Percentiles rank a stretch among this genome's conserved stretches.
Conservation (phyloP, 2,329 filamentous ascomycete genomes). For the Beauveria bassiana region DNA sequence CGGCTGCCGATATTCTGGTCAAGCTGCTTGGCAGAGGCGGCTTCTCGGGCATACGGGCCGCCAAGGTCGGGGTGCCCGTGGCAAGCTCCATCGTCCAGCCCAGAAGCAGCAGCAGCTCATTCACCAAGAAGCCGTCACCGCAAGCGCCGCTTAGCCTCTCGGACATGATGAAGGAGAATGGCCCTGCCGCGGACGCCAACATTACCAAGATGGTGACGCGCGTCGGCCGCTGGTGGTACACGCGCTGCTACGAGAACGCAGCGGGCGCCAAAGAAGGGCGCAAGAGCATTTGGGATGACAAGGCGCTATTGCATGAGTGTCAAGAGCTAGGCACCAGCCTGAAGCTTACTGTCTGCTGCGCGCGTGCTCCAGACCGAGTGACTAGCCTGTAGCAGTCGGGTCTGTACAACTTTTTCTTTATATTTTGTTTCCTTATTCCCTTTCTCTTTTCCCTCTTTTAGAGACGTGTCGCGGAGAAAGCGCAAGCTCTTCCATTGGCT, state of each 20-base stretch:
- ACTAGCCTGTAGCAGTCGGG: conserved; percentile 32
- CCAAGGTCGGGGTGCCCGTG: conserved; percentile 70
- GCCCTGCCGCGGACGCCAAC: conserved; percentile 66
- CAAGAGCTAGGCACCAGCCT: conserved; percentile 81
- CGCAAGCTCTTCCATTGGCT: conserved; percentile 3
- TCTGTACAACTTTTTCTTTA: background rate
- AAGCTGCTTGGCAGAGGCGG: conserved; percentile 60
- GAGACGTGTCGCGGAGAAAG: background rate
- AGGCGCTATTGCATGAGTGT: conserved; percentile 70
- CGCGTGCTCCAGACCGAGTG: conserved; percentile 63
- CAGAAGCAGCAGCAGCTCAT: conserved; percentile 10
- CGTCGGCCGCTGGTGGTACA: conserved; percentile 96
- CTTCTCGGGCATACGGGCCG: conserved; percentile 66
- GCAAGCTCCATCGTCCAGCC: conserved; percentile 41
- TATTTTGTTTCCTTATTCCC: background rate
- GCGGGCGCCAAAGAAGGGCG: conserved; percentile 34
- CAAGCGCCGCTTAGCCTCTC: conserved; percentile 50
- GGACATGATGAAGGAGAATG: conserved; percentile 65
- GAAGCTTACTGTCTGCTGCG: conserved; percentile 85
- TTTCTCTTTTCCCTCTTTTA: background rate
- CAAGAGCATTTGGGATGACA: conserved; percentile 70
- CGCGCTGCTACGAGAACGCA: conserved; percentile 75
- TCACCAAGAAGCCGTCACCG: conserved; percentile 18
- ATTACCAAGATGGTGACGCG: conserved; percentile 89
- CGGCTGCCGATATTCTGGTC: conserved; percentile 53